phyloP scores from a whole-genome alignment of 192 early-diverging fungal species.

The Backusella tuberculispora region DNA sequence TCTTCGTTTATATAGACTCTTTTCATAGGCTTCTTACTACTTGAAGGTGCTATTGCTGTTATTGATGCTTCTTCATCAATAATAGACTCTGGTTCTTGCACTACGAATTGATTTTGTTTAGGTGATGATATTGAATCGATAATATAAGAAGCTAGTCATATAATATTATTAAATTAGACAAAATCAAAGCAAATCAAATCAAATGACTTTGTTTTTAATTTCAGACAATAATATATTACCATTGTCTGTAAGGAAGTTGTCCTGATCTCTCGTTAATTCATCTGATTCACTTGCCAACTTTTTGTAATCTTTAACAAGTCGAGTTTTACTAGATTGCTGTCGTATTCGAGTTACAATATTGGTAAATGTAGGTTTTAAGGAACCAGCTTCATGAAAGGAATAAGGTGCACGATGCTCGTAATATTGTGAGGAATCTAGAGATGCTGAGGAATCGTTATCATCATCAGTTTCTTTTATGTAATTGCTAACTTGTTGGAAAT shows the following conservation, averaged over 20 bases:
- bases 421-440: not conserved
- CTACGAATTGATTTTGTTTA: not conserved
- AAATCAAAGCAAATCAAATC: not conserved
- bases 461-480: slow-evolving; percentile 1
- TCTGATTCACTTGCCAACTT: slow-evolving; percentile 1
- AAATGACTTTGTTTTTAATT: not conserved
- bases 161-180: not conserved
- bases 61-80: not conserved
- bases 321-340: slow-evolving; percentile 19
- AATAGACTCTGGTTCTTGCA: not conserved
- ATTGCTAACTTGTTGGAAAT: slow-evolving; percentile 12
- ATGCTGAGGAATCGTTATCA: not conserved
- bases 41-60: not conserved
- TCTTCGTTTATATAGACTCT: slow-evolving; percentile 12
- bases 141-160: not conserved
- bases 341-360: slow-evolving; percentile 4
- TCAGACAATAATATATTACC: not conserved
- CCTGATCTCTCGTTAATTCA: slow-evolving; percentile 10
- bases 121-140: slow-evolving; percentile 7
- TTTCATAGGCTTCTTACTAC: not conserved
- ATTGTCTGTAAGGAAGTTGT: not conserved
- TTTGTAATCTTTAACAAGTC: slow-evolving; percentile 7
- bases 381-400: not conserved
- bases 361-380: slow-evolving; percentile 12
- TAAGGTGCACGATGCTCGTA: not conserved